phyloP scores from a whole-genome alignment of 805 yeast species.

The Metschnikowia continentalis region DNA sequence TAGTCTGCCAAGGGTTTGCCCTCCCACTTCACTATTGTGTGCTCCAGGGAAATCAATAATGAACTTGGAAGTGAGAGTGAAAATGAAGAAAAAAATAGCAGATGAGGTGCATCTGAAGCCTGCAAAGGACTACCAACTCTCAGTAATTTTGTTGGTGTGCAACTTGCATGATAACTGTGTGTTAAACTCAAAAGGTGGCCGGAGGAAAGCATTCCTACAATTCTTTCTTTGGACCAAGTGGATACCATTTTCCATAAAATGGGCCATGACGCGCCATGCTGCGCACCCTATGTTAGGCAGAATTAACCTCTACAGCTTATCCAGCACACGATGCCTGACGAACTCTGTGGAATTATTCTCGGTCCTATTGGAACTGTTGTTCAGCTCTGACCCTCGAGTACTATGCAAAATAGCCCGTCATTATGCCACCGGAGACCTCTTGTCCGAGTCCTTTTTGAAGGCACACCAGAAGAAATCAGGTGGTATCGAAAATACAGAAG shows the following conservation, averaged over 20 bases:
- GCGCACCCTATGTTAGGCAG: slow-evolving; percentile 96
- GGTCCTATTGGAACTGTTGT: slow-evolving; percentile 92
- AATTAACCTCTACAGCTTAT: slow-evolving; percentile 82
- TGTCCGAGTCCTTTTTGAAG: slow-evolving; percentile 48
- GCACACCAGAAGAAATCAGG: slow-evolving; percentile 49
- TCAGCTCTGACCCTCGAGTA: slow-evolving; percentile 79
- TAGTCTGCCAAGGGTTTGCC: slow-evolving; percentile 79
- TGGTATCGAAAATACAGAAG: slow-evolving; percentile 60
- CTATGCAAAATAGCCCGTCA: slow-evolving; percentile 70
- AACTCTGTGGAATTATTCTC: slow-evolving; percentile 97
- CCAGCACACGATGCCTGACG: slow-evolving; percentile 93
- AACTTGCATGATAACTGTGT: slow-evolving; percentile 47
- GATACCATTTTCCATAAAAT: slow-evolving; percentile 96
- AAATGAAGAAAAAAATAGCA: slow-evolving; percentile 15
- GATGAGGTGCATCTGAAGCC: slow-evolving; percentile 33
- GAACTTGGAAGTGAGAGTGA: slow-evolving; percentile 29
- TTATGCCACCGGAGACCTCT: slow-evolving; percentile 57
- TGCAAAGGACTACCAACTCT: slow-evolving; percentile 65
- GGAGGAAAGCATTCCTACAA: slow-evolving; percentile 38
- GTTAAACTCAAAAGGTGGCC: slow-evolving; percentile 25
- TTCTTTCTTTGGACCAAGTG: slow-evolving; percentile 71
- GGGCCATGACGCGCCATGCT: slow-evolving; percentile 99
- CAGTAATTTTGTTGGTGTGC: slow-evolving; percentile 86
- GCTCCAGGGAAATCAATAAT: slow-evolving; percentile 70
- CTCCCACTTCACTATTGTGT: slow-evolving; percentile 93